Base-by-base conservation (phyloP, 805 yeast genomes). In the Suhomyces prunicola region DNA sequence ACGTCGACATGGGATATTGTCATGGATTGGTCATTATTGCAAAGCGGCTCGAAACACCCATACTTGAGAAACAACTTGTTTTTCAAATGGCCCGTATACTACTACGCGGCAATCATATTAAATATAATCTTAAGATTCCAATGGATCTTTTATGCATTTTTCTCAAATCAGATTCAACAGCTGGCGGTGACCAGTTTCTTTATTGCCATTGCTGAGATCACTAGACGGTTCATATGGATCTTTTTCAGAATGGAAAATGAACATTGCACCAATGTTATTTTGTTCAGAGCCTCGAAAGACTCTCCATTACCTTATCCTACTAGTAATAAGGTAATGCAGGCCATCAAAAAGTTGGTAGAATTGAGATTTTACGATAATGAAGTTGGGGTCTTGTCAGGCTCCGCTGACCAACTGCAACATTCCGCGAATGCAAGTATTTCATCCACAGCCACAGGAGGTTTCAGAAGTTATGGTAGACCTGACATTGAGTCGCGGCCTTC, bases 11-110 rank as follows among this genome's bases (percentile, higher is more conserved):
- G 99, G 99, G 99, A 94, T 70, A 73, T 94, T 5, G 73, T 92
- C 42, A 90, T 94, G 96, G 99, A 94, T 73, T 94, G 97, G 93
- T 91, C 97, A 2, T 73, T 94, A 61, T 77, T 88, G 52, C 97
- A 90, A 67, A 73, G 82, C 27, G 79, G 76, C 12, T 78, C 87
- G 2, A 75, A 77, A 54, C 79, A 87, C 65, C 69, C 69, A 52
- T 70, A 86, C 26, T 73, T 92, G 49, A 78, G 97, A 60, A 85
- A 89, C 63, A 86, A 88, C 62, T 73, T 92, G 48, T 86, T 86
- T 44, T 85, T 81, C 61, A 77, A 78, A 52, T 68, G 70, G 10
- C 85, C 86, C 9, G 64, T 66, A 27, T 76, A 79, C 66, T 91
- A 91, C 67, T 93, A 91, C 63, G 52, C 70, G 9, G 94, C 96